These are phyloP conservation scores for Nothomitra cinnamomea DNA, from an alignment of 2,329 filamentous ascomycete genomes.

Conservation along the genomic window DNA sequence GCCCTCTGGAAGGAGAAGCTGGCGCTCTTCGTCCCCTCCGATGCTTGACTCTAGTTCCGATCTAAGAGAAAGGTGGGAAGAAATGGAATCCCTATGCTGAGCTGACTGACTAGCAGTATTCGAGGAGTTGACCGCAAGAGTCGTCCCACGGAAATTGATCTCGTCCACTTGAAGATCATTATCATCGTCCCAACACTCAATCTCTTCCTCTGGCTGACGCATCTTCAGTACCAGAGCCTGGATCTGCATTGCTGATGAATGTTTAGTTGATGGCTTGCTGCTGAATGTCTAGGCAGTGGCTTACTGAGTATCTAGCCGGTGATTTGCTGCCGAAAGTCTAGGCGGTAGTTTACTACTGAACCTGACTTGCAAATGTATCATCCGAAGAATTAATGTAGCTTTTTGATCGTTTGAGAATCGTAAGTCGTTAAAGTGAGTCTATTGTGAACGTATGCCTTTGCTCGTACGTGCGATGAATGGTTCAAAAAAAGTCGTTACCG, in stretches of 20 bases:
- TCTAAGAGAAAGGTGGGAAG: constrained; percentile 64
- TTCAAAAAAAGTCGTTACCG: neutral
- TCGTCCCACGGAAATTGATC: constrained; percentile 40
- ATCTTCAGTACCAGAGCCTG: neutral
- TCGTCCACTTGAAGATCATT: constrained; percentile 47
- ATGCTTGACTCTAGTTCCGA: constrained; percentile 64
- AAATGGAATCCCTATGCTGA: constrained; percentile 57
- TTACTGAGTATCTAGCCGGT: too few species aligned
- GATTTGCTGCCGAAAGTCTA: too few species aligned
- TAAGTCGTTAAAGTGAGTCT: too few species aligned
- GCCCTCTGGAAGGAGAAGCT: constrained; percentile 68
- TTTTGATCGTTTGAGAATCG: too few species aligned
- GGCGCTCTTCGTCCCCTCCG: constrained; percentile 60
- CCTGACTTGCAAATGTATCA: too few species aligned
- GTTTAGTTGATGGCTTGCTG: constrained; percentile 11
- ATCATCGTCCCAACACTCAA: constrained; percentile 51
- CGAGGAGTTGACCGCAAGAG: constrained; percentile 31
- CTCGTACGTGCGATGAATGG: neutral
- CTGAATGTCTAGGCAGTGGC: too few species aligned
- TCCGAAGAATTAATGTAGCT: too few species aligned
- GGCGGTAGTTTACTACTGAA: too few species aligned
- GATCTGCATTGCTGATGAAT: neutral
- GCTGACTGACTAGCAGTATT: constrained; percentile 23
- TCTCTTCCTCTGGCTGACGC: neutral
- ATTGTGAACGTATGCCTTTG: too few species aligned